Evolutionary conservation across 495 filamentous ascomycete genomes (phyloP).

Genomic region (Trichodelitschia bisporula): DNA sequence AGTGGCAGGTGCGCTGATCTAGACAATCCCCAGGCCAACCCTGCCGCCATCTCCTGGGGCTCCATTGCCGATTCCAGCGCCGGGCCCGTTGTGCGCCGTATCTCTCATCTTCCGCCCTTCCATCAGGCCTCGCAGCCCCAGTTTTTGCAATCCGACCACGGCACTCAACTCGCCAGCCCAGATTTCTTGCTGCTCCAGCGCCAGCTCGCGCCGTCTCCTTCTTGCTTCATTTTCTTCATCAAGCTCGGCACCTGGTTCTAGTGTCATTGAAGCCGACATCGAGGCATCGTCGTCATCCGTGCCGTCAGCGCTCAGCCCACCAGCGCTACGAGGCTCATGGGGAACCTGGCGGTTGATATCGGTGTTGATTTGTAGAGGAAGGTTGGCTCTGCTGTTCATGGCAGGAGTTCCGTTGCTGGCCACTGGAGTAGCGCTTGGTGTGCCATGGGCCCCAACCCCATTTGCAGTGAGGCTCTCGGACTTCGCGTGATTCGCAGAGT

Average conservation of each 20-base stretch:
- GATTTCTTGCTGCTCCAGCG: constrained; percentile 23
- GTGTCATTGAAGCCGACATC: constrained; percentile 7
- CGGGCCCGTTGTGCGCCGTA: constrained; percentile 22
- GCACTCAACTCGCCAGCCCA: constrained; percentile 73
- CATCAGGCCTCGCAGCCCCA: constrained; percentile 80
- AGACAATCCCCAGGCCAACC: constrained; percentile 5
- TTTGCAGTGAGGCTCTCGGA: neutral
- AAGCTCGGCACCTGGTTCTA: too few relatives aligned
- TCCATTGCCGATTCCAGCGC: constrained; percentile 5
- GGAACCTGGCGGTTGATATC: constrained; percentile 8
- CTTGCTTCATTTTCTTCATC: too few relatives aligned
- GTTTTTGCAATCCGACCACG: constrained; percentile 90
- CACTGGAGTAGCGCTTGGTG: neutral
- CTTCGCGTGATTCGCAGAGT: neutral
- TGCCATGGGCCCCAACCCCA: neutral
- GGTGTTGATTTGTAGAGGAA: constrained; percentile 14
- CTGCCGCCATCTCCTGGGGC: constrained; percentile 5
- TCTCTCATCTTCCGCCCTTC: constrained; percentile 77
- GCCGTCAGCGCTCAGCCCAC: neutral
- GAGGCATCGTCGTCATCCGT: constrained; percentile 2
- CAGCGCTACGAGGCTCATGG: neutral
- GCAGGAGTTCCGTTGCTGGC: neutral
- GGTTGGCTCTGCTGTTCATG: constrained; percentile 2
- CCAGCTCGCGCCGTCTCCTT: too few relatives aligned
- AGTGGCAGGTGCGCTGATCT: too few relatives aligned